Conservation (phyloP, 2,329 filamentous ascomycete species). For the Monilinia aucupariae region DNA sequence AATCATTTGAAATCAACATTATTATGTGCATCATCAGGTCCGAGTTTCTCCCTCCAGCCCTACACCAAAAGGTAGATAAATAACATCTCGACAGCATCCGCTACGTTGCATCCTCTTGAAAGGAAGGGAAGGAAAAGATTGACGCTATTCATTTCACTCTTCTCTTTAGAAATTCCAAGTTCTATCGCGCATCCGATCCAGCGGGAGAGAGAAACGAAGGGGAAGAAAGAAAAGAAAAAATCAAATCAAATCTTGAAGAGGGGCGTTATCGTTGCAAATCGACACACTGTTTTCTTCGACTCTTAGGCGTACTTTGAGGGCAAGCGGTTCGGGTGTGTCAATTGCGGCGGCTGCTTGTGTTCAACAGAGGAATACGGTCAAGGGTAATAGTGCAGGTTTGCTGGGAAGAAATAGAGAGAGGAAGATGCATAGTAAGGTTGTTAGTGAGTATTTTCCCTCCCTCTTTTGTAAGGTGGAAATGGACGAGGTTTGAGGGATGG, state of each 20-base stretch:
- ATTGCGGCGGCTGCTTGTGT: conserved; percentile 63
- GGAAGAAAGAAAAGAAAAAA: too few relatives aligned
- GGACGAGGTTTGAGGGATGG: neutral
- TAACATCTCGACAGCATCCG: neutral
- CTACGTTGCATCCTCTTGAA: conserved; percentile 6
- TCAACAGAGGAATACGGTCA: conserved; percentile 50
- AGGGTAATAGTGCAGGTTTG: conserved; percentile 26
- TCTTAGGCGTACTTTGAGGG: conserved; percentile 70
- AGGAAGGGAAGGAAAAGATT: too few relatives aligned
- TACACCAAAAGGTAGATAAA: too few relatives aligned
- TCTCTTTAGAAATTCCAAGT: too few relatives aligned
- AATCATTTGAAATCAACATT: conserved; percentile 30
- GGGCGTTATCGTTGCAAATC: conserved; percentile 34
- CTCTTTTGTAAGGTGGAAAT: neutral
- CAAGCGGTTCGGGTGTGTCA: conserved; percentile 66
- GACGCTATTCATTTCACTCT: too few relatives aligned
- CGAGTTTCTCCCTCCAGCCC: conserved; percentile 12
- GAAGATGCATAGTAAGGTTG: conserved; percentile 88
- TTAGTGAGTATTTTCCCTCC: conserved; percentile 67
- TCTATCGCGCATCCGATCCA: too few relatives aligned
- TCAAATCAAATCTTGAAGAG: neutral
- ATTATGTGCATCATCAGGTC: too few relatives aligned
- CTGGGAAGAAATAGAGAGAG: conserved; percentile 36
- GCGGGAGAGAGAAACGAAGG: too few relatives aligned
- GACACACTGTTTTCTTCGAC: conserved; percentile 90